Base-by-base conservation (phyloP, 345 rosid genomes). In the Sisymbrium altissimum region DNA sequence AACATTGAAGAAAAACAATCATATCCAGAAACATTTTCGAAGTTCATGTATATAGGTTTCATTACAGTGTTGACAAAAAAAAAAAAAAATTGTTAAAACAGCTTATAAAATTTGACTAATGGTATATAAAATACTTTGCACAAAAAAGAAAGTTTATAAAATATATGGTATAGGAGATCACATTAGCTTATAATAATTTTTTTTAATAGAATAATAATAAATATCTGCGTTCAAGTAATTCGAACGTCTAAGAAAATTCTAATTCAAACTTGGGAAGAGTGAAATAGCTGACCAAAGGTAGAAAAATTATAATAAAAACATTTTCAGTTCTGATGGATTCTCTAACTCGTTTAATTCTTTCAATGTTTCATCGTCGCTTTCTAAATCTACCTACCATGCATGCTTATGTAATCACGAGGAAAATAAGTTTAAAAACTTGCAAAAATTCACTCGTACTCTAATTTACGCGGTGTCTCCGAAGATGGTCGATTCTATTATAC, bases 391-490 rank as follows among this genome's bases (percentile, higher is more conserved):
- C 53, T 23, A 61, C 21, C 29, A 40, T 62, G 44, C 62, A 72
- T 72, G 76, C 62, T 72, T 50, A 72, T 62, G 53, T n/a, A 62
- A 29, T 40, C 11, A 13, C 53, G 12, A 50, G 5, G 62, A 50
- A 50, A 12, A 27, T 60, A 38, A 49, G 19, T 38, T 38, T 0
- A 21, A 61, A 59, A 60, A 15, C 2, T 29, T 49, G 3, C n/a
- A 61, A 49, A 71, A 49, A 29, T 41, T 48, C 50, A 49, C 32
- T 27, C 25, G 14, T 60, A 46, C 8, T 46, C 66, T 35, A 32
- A n/a, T 14, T 33, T 46, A 46, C 74, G 66, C 74, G 66, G 74
- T 70, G 39, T 70, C 58, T 58, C 25, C 74, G 58, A 35, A 58
- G 46, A 70, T 54, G 64, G 59, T 17, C 14, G 40, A 68, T 19